Evolutionary conservation across 192 early-diverging fungal genomes (phyloP).

Genomic region (Oehlia diaphana): DNA sequence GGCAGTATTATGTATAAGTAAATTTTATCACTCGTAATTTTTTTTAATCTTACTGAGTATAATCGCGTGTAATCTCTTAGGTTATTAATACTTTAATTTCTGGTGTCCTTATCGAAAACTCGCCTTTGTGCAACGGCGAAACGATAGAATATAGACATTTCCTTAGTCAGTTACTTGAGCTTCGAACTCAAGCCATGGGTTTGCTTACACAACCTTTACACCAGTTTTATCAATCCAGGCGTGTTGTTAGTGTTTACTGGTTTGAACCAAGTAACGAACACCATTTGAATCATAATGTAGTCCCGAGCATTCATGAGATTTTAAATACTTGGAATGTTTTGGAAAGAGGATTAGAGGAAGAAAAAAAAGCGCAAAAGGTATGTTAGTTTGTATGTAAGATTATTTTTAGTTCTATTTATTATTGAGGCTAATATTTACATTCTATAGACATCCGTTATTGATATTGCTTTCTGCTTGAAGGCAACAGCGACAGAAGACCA

Average conservation of each 20-base stretch:
- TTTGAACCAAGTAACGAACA: constrained; percentile 59
- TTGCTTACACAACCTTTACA: constrained; percentile 60
- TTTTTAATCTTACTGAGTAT: neutral
- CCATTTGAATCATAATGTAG: constrained; percentile 57
- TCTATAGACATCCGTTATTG: constrained; percentile 36
- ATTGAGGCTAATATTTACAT: neutral
- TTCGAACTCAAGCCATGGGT: constrained; percentile 60
- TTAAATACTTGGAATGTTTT: constrained; percentile 46
- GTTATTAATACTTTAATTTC: constrained; percentile 66
- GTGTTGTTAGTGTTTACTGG: constrained; percentile 62
- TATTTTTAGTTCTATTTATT: neutral
- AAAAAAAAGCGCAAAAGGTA: constrained; percentile 36
- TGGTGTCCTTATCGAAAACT: constrained; percentile 64
- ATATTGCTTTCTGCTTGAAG: constrained; percentile 43
- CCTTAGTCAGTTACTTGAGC: constrained; percentile 57
- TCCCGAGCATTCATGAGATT: constrained; percentile 35
- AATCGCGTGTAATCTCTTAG: constrained; percentile 11
- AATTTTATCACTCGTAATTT: neutral
- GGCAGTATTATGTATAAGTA: neutral
- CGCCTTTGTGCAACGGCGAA: constrained; percentile 82
- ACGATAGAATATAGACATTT: constrained; percentile 70
- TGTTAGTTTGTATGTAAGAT: neutral
- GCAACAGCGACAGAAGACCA: constrained; percentile 35
- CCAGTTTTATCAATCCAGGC: constrained; percentile 65
- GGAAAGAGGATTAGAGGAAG: constrained; percentile 44